Evolutionary conservation across 2,329 filamentous ascomycete species (phyloP), one percentile per base, ranked within the genome.

Genomic region (Mycosphaerella arachidis): DNA sequence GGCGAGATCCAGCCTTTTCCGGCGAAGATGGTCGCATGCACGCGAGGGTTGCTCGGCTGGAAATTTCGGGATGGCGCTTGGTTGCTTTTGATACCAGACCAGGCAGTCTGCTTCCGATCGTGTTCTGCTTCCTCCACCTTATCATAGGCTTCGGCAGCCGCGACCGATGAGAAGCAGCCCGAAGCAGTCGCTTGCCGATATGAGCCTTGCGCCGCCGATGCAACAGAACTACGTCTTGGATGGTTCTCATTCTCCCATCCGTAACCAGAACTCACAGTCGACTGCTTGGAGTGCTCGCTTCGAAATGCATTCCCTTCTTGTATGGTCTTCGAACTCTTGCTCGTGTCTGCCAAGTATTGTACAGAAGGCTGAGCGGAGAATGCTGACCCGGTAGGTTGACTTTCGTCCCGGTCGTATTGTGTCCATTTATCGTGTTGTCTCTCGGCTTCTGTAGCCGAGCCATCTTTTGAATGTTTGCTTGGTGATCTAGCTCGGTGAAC

Each of bases 1-100:
- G 70, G 70, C n/a, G 70, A 70, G 45, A 73, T 72, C 71, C 71
- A 73, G 48, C 71, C 71, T 51, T 62, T 63, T 45, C 71, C 71
- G 5, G 71, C 71, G 40, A 70, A 72, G 18, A 70, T 59, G 10
- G 68, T 70, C n/a, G 58, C 51, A 4, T 16, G 52, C 27, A 45
- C 16, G 10, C 46, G 30, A 27, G 52, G 40, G 30, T 58, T 48
- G 33, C 29, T 13, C 6, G 13, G 40, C n/a, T 43, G 40, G 13
- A 13, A 43, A 8, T 16, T 18, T 13, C 18, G 5, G 7, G 40
- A 18, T n/a, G 18, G 1, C 13, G 40, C 40, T 31, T 30, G 13
- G 3, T 52, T 16, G 13, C 20, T 30, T 29, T 10, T 10, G 9
- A 10, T 29, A 9, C 29, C 46, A 50, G 46, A 18, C 29, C 29